Base-by-base conservation (phyloP, 805 yeast genomes). In the Saturnispora galanensis region DNA sequence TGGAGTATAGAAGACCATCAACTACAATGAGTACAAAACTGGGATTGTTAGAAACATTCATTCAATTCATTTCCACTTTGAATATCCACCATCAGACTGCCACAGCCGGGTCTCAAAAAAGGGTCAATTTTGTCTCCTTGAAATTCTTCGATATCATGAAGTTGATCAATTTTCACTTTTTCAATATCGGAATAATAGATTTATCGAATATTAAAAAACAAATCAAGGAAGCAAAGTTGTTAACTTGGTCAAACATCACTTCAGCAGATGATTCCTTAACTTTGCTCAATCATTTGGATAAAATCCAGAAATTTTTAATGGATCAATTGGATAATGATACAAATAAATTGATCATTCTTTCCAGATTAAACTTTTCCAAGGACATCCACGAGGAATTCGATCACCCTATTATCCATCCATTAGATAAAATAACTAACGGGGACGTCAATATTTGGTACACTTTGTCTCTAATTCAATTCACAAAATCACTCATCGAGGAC, bases 271-370 rank as follows among this genome's bases (percentile, higher is more conserved):
- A 45, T 31, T 62, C 62, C 1, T 41, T 51, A 1, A 47, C 51
- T 13, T 45, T 53, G 3, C 45, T 59, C 18, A 55, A 52, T 39
- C 65, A 62, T 28, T 39, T 64, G n/a, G 57, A 57, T 9, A 37
- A 51, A 9, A 44, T 64, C n/a, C 64, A 58, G 43, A 34, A 45
- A 12, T 59, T 59, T 21, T 41, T 63, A 16, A 47, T 62, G 13
- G 50, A 51, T 13, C 65, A 63, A 42, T 45, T 63, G 1, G 66
- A 57, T 33, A 58, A 64, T 26, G 68, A 65, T 42, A 50, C 54
- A 35, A 64, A 65, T 35, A 57, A 59, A 44, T 49, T 63, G 38
- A 63, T 63, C n/a, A 43, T 58, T 38, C 40, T 62, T 21, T 55
- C 57, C 12, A 60, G 57, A 29, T 10, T 61, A 21, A 21, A 21